Percentiles rank a stretch among this genome's conserved stretches.
phyloP scores from a whole-genome alignment of 176 grass and related monocot species.

The Pontederia paniculata region DNA sequence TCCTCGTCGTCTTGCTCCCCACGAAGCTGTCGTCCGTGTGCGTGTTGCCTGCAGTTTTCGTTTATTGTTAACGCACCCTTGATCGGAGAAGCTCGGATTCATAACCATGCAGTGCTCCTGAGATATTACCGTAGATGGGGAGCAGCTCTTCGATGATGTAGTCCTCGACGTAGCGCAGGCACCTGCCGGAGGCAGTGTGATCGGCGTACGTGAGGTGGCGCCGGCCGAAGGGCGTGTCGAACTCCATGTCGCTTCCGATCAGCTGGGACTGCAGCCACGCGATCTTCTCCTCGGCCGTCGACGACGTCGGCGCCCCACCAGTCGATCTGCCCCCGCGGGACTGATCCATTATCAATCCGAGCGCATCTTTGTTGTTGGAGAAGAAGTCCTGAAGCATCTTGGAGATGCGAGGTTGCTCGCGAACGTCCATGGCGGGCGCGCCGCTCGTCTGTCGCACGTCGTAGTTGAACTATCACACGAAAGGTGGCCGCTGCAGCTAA shows the following conservation, averaged over 20 bases:
- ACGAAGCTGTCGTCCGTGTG: constrained; percentile 75
- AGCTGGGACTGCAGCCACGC: constrained; percentile 64
- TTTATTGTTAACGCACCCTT: too few relatives aligned
- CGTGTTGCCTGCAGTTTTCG: constrained; percentile 42
- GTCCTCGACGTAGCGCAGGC: constrained; percentile 55
- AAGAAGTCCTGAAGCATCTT: too few relatives aligned
- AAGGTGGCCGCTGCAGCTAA: too few relatives aligned
- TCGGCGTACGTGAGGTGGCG: constrained; percentile 61
- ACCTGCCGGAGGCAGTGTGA: constrained; percentile 59
- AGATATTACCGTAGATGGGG: constrained; percentile 52
- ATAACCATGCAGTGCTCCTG: not conserved
- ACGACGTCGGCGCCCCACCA: too few relatives aligned
- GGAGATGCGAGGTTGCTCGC: too few relatives aligned
- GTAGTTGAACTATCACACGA: too few relatives aligned
- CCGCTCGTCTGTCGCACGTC: too few relatives aligned
- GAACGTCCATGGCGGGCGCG: too few relatives aligned
- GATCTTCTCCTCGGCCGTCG: constrained; percentile 35
- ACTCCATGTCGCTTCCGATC: constrained; percentile 41
- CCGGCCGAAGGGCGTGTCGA: constrained; percentile 50
- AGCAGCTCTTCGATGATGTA: constrained; percentile 59
- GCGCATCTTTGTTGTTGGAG: too few relatives aligned
- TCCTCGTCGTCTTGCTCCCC: constrained; percentile 55
- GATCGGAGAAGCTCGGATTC: too few relatives aligned
- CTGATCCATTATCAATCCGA: too few relatives aligned
- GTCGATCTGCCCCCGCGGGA: too few relatives aligned